These are phyloP conservation scores for Nicotiana undulata DNA, from an alignment of 257 asterid species.

Conservation along the genomic window DNA sequence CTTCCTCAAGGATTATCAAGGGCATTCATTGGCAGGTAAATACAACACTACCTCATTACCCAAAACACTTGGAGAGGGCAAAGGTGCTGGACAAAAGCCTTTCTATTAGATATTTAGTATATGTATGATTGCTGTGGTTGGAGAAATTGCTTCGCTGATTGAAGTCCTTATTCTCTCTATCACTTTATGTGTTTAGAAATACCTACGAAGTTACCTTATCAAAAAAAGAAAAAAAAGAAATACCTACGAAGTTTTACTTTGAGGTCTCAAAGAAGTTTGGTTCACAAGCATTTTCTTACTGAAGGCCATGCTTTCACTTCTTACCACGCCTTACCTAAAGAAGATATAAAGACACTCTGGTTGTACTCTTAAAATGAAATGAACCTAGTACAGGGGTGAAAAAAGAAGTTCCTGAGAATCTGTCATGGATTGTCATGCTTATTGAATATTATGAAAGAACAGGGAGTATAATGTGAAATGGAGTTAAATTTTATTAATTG, in stretches of 20 bases:
- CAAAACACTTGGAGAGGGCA: not conserved
- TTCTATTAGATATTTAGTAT: not conserved
- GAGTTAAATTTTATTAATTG: not conserved
- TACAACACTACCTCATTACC: not conserved
- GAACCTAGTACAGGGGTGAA: not conserved
- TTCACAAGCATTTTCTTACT: not conserved
- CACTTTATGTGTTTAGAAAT: too few relatives aligned
- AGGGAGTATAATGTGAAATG: not conserved
- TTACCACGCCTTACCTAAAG: not conserved
- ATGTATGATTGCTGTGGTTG: not conserved
- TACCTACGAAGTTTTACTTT: not conserved
- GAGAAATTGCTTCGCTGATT: not conserved
- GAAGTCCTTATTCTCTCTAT: not conserved
- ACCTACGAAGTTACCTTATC: too few relatives aligned
- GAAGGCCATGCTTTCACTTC: not conserved
- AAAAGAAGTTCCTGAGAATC: not conserved
- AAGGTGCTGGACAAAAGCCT: not conserved
- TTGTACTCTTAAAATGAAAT: not conserved
- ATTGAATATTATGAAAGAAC: not conserved
- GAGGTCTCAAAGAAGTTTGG: not conserved
- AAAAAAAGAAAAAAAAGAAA: too few relatives aligned
- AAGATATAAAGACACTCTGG: not conserved
- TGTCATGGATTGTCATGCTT: not conserved
- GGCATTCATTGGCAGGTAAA: constrained; percentile 85
- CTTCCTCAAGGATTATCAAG: constrained; percentile 83